phyloP scores from a whole-genome alignment of 2,329 filamentous ascomycete species.

The Furcasterigmium furcatum region DNA sequence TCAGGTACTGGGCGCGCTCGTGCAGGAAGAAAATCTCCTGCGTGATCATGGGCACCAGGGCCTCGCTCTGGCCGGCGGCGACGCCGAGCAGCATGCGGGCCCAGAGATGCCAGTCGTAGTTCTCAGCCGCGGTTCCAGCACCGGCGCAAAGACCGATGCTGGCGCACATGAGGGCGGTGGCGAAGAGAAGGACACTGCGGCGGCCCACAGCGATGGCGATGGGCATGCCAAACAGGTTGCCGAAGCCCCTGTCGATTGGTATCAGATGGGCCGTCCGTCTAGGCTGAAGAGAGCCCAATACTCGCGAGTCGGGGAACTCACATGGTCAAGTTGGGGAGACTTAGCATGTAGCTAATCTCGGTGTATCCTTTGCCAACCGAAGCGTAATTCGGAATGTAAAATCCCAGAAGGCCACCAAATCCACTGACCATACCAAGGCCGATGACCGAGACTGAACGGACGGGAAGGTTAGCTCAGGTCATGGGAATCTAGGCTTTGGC shows the following conservation, averaged over 20 bases:
- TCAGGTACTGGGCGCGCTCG: constrained; percentile 33
- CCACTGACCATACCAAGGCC: neutral
- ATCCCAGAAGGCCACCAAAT: neutral
- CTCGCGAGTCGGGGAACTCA: neutral
- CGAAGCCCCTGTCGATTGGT: constrained; percentile 23
- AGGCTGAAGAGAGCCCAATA: no score
- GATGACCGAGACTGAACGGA: neutral
- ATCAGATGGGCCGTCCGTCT: neutral
- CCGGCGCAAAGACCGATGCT: constrained; percentile 22
- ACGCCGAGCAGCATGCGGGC: constrained; percentile 32
- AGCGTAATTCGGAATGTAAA: neutral
- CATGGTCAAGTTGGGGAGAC: neutral
- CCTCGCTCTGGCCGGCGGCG: constrained; percentile 37
- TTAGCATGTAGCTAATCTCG: neutral
- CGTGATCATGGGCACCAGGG: constrained; percentile 35
- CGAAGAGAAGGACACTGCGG: constrained; percentile 24
- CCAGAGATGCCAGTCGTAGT: constrained; percentile 31
- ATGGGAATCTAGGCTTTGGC: neutral
- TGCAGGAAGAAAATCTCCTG: constrained; percentile 41
- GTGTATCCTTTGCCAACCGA: neutral
- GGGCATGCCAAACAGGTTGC: constrained; percentile 25
- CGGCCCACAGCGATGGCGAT: constrained; percentile 29
- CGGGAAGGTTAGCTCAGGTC: no score
- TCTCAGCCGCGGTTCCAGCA: constrained; percentile 10
- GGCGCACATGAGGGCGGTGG: constrained; percentile 22